Conservation (phyloP, 441 rosid genomes). For the Croton setiger region DNA sequence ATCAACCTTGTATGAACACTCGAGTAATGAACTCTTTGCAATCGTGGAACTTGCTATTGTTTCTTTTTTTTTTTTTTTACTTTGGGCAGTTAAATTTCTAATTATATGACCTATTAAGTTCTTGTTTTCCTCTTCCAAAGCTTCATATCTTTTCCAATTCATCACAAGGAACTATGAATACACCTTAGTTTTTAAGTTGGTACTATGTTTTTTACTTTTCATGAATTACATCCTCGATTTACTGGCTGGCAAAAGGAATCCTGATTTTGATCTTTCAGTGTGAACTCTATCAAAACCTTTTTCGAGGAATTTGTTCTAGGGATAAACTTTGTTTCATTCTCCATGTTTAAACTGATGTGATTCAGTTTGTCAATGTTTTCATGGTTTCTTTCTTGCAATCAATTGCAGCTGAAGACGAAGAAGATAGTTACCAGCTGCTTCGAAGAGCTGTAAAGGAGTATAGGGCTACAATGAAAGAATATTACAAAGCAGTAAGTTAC, state of each 20-base stretch:
- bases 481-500: slow-evolving; percentile 47
- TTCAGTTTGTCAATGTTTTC: neutral
- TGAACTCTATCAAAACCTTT: neutral
- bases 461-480: slow-evolving; percentile 50
- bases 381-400: slow-evolving; percentile 12
- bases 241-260: neutral
- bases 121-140: neutral
- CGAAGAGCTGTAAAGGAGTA: slow-evolving; percentile 55
- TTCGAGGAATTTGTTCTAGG: neutral
- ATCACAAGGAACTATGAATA: neutral
- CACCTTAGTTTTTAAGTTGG: neutral
- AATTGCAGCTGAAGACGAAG: slow-evolving; percentile 38
- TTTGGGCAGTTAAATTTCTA: neutral
- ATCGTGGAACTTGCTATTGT: neutral
- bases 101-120: neutral
- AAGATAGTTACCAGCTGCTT: slow-evolving; percentile 47
- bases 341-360: neutral
- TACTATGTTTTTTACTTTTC: neutral
- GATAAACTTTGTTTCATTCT: neutral
- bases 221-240: neutral
- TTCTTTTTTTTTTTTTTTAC: neutral
- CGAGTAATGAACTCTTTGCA: neutral
- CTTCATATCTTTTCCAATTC: neutral
- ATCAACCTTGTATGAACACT: neutral
- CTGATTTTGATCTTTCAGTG: neutral